Percentiles rank a stretch among this genome's conserved stretches.
phyloP scores from a whole-genome alignment of 108 stramenopile genomes.

The Fistulifera pelliculosa region DNA sequence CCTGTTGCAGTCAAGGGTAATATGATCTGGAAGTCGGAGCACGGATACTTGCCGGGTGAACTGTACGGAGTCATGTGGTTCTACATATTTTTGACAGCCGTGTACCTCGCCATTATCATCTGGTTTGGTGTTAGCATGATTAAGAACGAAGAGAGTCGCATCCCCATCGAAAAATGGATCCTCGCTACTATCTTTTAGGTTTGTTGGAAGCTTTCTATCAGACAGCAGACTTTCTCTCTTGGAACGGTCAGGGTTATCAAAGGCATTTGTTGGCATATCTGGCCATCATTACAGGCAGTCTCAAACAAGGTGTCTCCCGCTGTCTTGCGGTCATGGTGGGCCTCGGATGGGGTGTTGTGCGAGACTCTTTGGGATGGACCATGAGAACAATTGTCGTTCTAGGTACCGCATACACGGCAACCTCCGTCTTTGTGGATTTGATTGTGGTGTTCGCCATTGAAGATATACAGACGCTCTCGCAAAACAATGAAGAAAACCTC shows the following conservation, averaged over 20 bases:
- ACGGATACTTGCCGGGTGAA: slow-evolving; percentile 82
- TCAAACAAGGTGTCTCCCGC: slow-evolving; percentile 68
- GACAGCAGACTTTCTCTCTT: slow-evolving; percentile 65
- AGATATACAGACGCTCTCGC: slow-evolving; percentile 53
- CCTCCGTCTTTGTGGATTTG: slow-evolving; percentile 47
- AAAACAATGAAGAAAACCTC: slow-evolving; percentile 54
- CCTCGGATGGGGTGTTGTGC: slow-evolving; percentile 79
- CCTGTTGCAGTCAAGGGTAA: slow-evolving; percentile 46
- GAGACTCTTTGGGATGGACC: slow-evolving; percentile 57
- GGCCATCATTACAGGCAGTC: slow-evolving; percentile 56
- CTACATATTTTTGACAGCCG: slow-evolving; percentile 31
- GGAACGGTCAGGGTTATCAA: slow-evolving; percentile 74
- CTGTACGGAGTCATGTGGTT: slow-evolving; percentile 82
- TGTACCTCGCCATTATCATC: slow-evolving; percentile 35
- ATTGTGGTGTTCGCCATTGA: slow-evolving; percentile 62
- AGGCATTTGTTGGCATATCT: slow-evolving; percentile 60
- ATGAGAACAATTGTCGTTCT: slow-evolving; percentile 58
- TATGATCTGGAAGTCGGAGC: slow-evolving; percentile 56
- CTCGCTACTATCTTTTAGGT: slow-evolving; percentile 62
- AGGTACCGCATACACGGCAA: slow-evolving; percentile 49
- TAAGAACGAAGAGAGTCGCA: slow-evolving; percentile 52
- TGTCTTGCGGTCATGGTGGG: slow-evolving; percentile 76
- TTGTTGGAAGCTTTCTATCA: slow-evolving; percentile 64
- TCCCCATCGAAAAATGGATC: slow-evolving; percentile 78
- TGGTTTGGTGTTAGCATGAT: slow-evolving; percentile 64